Conservation (phyloP, 805 yeast genomes). For the Ogataea dorogensis region DNA sequence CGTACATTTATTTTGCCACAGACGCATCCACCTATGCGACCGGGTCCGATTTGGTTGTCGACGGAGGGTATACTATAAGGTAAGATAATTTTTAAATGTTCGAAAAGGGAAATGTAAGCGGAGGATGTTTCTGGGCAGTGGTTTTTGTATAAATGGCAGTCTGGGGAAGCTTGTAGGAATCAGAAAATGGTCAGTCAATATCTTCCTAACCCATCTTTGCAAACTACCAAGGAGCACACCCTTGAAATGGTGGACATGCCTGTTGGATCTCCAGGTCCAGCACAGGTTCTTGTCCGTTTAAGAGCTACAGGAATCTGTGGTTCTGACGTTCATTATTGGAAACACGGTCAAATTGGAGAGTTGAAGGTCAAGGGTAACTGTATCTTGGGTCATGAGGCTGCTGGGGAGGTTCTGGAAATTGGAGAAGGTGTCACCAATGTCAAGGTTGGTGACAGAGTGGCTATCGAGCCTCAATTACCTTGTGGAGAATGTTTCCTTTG, state of each 20-base stretch:
- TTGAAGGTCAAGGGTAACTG: slow-evolving; percentile 35
- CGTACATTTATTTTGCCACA: slow-evolving; percentile 51
- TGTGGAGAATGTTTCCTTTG: slow-evolving; percentile 43
- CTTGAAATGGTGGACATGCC: slow-evolving; percentile 22
- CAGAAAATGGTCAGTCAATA: background rate
- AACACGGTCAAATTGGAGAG: slow-evolving; percentile 62
- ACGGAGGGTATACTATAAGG: slow-evolving; percentile 45
- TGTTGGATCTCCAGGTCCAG: slow-evolving; percentile 30
- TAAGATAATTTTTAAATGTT: background rate
- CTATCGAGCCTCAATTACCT: slow-evolving; percentile 54
- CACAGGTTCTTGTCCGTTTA: slow-evolving; percentile 54
- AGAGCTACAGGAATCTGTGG: slow-evolving; percentile 75
- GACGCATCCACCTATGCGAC: slow-evolving; percentile 52
- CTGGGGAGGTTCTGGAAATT: slow-evolving; percentile 46
- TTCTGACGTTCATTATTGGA: slow-evolving; percentile 69
- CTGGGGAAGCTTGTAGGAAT: no score
- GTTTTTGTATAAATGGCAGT: background rate
- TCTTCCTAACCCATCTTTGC: slow-evolving; percentile 22
- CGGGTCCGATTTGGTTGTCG: slow-evolving; percentile 49
- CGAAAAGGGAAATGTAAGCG: slow-evolving; percentile 2
- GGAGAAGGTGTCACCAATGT: slow-evolving; percentile 46
- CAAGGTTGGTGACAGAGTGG: slow-evolving; percentile 47
- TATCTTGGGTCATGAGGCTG: slow-evolving; percentile 44
- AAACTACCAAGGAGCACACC: slow-evolving; percentile 19
- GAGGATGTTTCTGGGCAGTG: background rate